A percentile compares a stretch with the other conserved stretches of the same genome.
Evolutionary conservation across 129 eudicot species (phyloP).

Genomic region (Rutidosis leptorrhynchoides): DNA sequence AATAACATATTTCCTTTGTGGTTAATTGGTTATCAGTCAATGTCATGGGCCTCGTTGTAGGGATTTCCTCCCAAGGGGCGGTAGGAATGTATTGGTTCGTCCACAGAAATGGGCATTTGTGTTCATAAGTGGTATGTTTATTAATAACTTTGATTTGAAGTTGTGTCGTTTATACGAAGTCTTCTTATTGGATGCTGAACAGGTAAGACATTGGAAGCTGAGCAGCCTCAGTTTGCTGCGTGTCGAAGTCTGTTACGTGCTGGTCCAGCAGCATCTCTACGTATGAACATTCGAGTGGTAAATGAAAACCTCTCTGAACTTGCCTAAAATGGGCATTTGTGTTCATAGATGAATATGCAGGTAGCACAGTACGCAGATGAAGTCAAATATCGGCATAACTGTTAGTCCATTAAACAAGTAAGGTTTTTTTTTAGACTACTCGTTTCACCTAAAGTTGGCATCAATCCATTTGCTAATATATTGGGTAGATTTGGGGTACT

Average conservation of each 20-base stretch:
- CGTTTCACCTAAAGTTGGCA: neutral
- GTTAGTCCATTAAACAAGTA: conserved; percentile 76
- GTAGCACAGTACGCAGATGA: conserved; percentile 93
- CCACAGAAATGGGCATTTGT: too few species aligned
- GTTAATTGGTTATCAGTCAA: too few species aligned
- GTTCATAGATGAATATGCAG: conserved; percentile 35
- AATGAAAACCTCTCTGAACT: conserved; percentile 19
- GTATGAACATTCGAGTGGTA: conserved; percentile 89
- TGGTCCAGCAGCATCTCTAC: conserved; percentile 86
- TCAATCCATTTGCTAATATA: neutral
- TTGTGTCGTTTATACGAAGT: conserved; percentile 9
- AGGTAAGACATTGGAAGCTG: conserved; percentile 71
- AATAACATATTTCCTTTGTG: too few species aligned
- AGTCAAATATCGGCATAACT: conserved; percentile 54
- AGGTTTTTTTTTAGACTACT: neutral
- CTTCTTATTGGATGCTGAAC: conserved; percentile 18
- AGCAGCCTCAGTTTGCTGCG: conserved; percentile 71
- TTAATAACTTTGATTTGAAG: neutral
- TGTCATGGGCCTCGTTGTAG: too few species aligned
- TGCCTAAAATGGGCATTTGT: neutral
- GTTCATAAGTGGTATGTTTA: too few species aligned
- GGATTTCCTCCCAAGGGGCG: too few species aligned
- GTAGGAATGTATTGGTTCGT: too few species aligned
- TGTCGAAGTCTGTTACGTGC: conserved; percentile 67
- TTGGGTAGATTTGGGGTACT: neutral